Percentiles rank a stretch among this genome's conserved stretches.
Evolutionary conservation across 345 rosid genomes (phyloP).

Genomic region (Linum trigynum): DNA sequence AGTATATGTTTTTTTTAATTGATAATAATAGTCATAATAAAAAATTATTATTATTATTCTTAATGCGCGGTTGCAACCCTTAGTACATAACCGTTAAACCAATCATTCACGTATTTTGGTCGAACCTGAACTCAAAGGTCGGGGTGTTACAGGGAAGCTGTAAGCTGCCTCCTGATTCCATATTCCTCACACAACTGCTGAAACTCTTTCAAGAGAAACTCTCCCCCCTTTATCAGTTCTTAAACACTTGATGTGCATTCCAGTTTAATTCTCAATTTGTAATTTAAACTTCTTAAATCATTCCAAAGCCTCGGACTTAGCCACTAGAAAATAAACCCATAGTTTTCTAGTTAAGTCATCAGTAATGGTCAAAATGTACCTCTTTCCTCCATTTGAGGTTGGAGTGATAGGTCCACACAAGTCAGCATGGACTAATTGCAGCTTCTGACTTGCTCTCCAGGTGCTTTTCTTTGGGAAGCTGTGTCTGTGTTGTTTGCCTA

Average conservation of each 20-base stretch:
- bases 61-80: no score
- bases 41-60: no score
- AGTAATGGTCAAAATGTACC: not conserved
- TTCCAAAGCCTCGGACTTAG: not conserved
- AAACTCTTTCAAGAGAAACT: slow-evolving; percentile 2
- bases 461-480: not conserved
- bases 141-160: no score
- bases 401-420: no score
- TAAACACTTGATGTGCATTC: not conserved
- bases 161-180: not conserved
- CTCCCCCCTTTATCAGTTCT: slow-evolving; percentile 3
- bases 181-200: no score
- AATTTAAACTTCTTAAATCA: not conserved
- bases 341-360: not conserved
- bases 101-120: no score
- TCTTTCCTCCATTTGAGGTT: no score
- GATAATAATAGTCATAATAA: no score
- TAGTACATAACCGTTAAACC: no score
- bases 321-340: not conserved
- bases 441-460: not conserved
- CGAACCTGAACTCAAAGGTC: no score
- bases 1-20: no score
- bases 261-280: not conserved
- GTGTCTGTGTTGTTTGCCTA: not conserved
- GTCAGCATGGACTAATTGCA: not conserved